Percentiles rank a stretch among this genome's conserved stretches.
Conservation (phyloP, 805 yeast genomes). For the Blastobotrys parvus region DNA sequence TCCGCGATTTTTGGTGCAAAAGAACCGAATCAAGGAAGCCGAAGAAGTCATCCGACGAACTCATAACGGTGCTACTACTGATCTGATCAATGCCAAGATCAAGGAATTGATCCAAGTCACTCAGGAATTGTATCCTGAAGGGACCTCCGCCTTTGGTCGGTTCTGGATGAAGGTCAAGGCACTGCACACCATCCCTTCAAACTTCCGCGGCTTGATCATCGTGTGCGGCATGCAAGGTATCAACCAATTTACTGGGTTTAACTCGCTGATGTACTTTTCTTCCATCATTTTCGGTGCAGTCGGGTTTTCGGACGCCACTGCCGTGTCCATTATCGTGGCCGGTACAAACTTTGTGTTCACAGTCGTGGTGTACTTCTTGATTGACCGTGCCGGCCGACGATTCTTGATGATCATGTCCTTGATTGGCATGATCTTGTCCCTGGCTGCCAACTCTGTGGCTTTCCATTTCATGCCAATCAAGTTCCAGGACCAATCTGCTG, state of each 20-base stretch:
- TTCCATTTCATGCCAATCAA: slow-evolving; percentile 65
- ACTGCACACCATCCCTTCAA: slow-evolving; percentile 37
- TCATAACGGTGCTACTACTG: slow-evolving; percentile 56
- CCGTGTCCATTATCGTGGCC: slow-evolving; percentile 86
- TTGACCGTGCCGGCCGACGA: slow-evolving; percentile 85
- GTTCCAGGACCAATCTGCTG: slow-evolving; percentile 8
- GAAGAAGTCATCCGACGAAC: slow-evolving; percentile 52
- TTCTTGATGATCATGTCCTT: slow-evolving; percentile 63
- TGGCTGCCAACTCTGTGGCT: slow-evolving; percentile 76
- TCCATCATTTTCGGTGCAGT: slow-evolving; percentile 84
- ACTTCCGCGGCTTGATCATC: slow-evolving; percentile 78
- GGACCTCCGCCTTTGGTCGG: slow-evolving; percentile 7
- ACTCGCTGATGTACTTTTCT: slow-evolving; percentile 90
- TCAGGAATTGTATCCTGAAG: slow-evolving; percentile 10
- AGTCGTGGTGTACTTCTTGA: slow-evolving; percentile 69
- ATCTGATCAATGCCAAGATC: slow-evolving; percentile 56
- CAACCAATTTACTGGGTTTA: slow-evolving; percentile 95
- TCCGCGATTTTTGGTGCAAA: slow-evolving; percentile 79
- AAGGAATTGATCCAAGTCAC: slow-evolving; percentile 46
- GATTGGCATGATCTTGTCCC: slow-evolving; percentile 72
- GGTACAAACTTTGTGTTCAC: slow-evolving; percentile 92
- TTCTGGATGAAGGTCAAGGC: slow-evolving; percentile 19
- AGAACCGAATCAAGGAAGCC: slow-evolving; percentile 59
- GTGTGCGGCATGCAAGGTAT: slow-evolving; percentile 92
- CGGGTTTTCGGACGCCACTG: slow-evolving; percentile 81